These are phyloP conservation scores for Schizosaccharomyces versatilis DNA, from an alignment of 1,139 yeast species.

Conservation along the genomic window DNA sequence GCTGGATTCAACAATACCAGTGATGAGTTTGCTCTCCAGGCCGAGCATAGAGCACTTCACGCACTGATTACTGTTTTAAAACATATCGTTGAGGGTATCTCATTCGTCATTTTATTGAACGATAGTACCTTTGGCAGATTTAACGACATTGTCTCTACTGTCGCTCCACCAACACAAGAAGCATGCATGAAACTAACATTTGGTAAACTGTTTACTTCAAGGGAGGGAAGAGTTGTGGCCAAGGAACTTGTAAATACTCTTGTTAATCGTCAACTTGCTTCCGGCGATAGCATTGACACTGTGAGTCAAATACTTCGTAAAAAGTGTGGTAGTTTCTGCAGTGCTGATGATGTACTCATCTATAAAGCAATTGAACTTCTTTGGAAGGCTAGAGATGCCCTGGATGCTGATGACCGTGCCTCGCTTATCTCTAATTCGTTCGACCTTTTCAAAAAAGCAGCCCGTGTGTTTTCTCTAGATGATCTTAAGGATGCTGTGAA, in stretches of 20 bases:
- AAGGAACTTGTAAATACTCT: constrained; percentile 75
- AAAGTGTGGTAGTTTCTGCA: constrained; percentile 86
- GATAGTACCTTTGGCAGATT: constrained; percentile 16
- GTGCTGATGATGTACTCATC: constrained; percentile 77
- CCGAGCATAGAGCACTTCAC: constrained; percentile 75
- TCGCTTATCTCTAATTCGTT: constrained; percentile 59
- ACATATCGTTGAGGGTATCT: constrained; percentile 71
- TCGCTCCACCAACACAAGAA: constrained; percentile 41
- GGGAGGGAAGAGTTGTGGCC: constrained; percentile 39
- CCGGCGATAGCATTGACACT: constrained; percentile 83
- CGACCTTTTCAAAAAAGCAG: constrained; percentile 54
- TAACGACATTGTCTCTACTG: constrained; percentile 49
- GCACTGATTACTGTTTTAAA: constrained; percentile 54
- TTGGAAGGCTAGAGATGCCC: constrained; percentile 42
- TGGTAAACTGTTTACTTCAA: constrained; percentile 54
- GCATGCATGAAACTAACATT: constrained; percentile 47
- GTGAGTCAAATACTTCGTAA: constrained; percentile 77
- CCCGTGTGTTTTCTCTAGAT: constrained; percentile 54
- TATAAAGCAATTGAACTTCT: constrained; percentile 86
- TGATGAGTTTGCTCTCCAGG: constrained; percentile 57
- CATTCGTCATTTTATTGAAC: constrained; percentile 52
- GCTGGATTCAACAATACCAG: constrained; percentile 10
- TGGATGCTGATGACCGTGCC: constrained; percentile 43
- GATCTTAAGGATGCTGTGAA: constrained; percentile 60
- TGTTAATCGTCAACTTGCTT: constrained; percentile 64